Evolutionary conservation across 148 eudicot genomes (phyloP), one percentile per base, ranked within the genome.

Genomic region (Chenopodium quinoa): DNA sequence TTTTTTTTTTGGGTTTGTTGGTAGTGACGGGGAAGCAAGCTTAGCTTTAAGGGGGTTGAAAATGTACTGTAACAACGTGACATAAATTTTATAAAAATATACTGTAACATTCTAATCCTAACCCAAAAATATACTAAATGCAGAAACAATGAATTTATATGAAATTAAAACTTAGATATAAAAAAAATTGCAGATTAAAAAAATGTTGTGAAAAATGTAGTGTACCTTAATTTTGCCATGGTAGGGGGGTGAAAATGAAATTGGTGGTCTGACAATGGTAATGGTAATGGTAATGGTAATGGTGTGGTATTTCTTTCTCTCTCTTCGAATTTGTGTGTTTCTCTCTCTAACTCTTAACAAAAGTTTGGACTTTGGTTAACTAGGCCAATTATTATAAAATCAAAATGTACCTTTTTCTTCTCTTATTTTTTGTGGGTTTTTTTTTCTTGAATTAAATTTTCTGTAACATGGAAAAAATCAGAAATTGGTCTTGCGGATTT

Each of bases 141-240:
- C 75, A 76, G 75, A 70, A 70, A 78, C 27, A 67, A 14, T 56
- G 4, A 17, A 56, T 54, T 13, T 54, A 54, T 16, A 11, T 13
- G 16, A 11, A 1, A 12, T 54, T 14, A 13, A 54, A 54, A 54
- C 16, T 52, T 52, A 52, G 56, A 52, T 52, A 44, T 11, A 54
- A 54, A 7, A 60, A 54, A 54, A 82, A 75, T 40, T 75, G 65
- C 11, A n/a, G n/a, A 69, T 70, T 31, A 77, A 47, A 27, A 71
- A 52, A 56, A 48, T 16, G 16, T 4, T 56, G 62, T 17, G 62
- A 17, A 52, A 54, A 79, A 50, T 67, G n/a, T 47, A 79, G 56
- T 72, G 75, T 84, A 84, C 86, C 83, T 84, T 69, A 70, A 14
- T 71, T 67, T 9, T 9, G 71, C 83, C 80, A 76, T 84, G 67